Conservation (phyloP, 768 basidiomycete genomes). For the Lentinula guzmanii region DNA sequence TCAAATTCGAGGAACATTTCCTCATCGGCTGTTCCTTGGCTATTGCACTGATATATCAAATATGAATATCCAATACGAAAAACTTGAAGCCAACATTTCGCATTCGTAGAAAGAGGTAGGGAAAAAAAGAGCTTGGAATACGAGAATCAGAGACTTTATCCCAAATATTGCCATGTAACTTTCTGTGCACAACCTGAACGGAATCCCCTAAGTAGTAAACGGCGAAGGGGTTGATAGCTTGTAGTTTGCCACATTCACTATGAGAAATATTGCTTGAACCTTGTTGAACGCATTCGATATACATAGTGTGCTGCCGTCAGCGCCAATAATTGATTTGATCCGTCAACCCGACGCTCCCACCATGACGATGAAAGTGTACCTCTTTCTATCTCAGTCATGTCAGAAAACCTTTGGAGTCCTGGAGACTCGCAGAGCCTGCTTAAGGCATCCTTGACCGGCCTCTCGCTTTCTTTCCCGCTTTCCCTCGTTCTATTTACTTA, state of each 20-base stretch:
- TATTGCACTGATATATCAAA: no score
- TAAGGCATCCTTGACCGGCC: neutral
- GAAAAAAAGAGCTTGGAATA: no score
- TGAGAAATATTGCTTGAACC: no score
- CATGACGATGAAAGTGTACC: neutral
- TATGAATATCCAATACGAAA: no score
- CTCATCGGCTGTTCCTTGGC: no score
- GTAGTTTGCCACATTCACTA: conserved; percentile 37
- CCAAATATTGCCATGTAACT: neutral
- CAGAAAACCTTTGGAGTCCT: neutral
- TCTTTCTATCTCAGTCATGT: neutral
- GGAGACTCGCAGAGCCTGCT: neutral
- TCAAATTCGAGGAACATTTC: no score
- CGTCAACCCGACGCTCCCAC: neutral
- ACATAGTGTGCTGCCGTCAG: no score
- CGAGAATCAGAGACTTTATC: no score
- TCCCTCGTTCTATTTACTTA: conserved; percentile 61
- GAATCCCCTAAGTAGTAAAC: conserved; percentile 55
- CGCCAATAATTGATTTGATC: neutral
- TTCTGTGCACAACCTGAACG: conserved; percentile 20
- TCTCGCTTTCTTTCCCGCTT: conserved; percentile 17
- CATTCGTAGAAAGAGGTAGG: neutral
- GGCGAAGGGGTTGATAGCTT: conserved; percentile 51
- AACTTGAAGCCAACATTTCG: no score
- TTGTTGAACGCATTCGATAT: no score